phyloP scores from a whole-genome alignment of 345 rosid genomes.

The Moricandia moricandioides region DNA sequence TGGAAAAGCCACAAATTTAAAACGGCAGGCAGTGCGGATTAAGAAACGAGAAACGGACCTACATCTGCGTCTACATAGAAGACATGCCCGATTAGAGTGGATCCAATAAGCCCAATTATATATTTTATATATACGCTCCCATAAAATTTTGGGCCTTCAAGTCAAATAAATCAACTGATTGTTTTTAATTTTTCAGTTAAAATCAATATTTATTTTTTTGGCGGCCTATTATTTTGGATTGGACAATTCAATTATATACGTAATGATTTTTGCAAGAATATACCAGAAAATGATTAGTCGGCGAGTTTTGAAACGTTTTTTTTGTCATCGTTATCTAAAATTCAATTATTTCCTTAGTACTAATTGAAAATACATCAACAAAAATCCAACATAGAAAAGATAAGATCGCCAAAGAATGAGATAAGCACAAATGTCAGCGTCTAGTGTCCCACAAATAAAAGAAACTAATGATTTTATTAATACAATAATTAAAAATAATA shows the following conservation, averaged over 20 bases:
- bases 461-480: neutral
- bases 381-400: constrained; percentile 27
- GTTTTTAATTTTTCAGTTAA: too few species aligned
- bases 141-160: neutral
- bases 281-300: constrained; percentile 27
- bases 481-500: neutral
- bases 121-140: neutral
- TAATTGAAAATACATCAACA: neutral
- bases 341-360: neutral
- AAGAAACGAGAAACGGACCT: neutral
- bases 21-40: neutral
- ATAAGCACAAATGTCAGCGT: constrained; percentile 29
- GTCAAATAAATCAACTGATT: neutral
- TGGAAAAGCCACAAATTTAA: neutral
- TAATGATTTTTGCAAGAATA: constrained; percentile 10
- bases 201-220: neutral
- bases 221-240: neutral
- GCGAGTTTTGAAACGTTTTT: neutral
- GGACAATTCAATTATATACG: constrained; percentile 7
- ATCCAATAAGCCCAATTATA: neutral
- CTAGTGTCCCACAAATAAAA: neutral
- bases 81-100: neutral
- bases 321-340: too few species aligned
- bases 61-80: neutral
- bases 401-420: constrained; percentile 6